These are phyloP conservation scores for Sarcomyxa edulis DNA, from an alignment of 768 basidiomycete species.

Conservation along the genomic window DNA sequence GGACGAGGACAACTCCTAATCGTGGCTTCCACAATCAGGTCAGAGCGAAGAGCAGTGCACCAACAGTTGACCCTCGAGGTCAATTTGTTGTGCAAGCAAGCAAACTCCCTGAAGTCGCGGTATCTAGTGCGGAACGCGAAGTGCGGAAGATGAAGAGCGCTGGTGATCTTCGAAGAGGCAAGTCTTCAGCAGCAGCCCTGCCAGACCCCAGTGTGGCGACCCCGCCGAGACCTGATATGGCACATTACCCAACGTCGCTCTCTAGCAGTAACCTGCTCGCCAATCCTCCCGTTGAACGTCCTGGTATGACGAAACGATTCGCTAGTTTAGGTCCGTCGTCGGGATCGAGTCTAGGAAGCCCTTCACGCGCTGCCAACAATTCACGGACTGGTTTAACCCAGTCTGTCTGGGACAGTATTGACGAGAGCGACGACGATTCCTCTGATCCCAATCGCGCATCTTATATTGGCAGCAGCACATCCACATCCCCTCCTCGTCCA, in stretches of 20 bases:
- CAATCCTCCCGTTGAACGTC: constrained; percentile 28
- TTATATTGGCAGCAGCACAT: no score
- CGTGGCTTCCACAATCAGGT: constrained; percentile 33
- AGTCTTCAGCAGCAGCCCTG: constrained; percentile 19
- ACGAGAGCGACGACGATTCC: constrained; percentile 26
- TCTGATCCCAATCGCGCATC: constrained; percentile 4
- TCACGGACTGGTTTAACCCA: constrained; percentile 36
- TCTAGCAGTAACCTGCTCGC: constrained; percentile 65
- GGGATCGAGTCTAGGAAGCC: constrained; percentile 27
- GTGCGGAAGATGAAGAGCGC: constrained; percentile 85
- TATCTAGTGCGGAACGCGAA: constrained; percentile 48
- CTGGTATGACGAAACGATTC: constrained; percentile 48
- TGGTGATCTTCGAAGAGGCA: constrained; percentile 62
- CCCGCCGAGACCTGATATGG: constrained; percentile 28
- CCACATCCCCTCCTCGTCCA: constrained; percentile 7
- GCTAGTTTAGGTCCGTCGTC: constrained; percentile 64
- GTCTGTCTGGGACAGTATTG: constrained; percentile 48
- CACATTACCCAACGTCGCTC: constrained; percentile 54
- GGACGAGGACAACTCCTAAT: constrained; percentile 76
- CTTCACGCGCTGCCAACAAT: constrained; percentile 30
- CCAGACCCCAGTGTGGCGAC: constrained; percentile 4
- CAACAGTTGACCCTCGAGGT: constrained; percentile 16
- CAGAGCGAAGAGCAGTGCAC: constrained; percentile 27
- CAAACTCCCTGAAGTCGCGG: constrained; percentile 38
- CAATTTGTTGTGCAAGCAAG: constrained; percentile 13